A percentile compares a stretch with the other conserved stretches of the same genome.
phyloP scores from a whole-genome alignment of 2,329 filamentous ascomycete genomes.

The Alternaria rosae region DNA sequence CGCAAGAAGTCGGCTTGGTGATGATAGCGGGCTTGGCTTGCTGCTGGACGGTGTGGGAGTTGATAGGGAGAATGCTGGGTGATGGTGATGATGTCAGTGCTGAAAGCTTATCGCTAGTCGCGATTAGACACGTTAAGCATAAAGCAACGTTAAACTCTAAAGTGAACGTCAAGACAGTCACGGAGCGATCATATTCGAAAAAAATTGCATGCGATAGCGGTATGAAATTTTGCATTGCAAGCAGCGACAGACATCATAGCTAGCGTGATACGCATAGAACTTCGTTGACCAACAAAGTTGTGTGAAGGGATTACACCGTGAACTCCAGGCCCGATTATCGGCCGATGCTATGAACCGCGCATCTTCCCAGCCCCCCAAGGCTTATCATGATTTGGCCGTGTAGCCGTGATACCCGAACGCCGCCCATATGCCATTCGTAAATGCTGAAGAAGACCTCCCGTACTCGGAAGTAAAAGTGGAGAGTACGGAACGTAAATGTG shows the following conservation, averaged over 20 bases:
- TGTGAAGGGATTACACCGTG: background rate
- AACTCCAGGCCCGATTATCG: conserved; percentile 10
- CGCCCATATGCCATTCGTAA: conserved; percentile 38
- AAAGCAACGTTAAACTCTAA: conserved; percentile 27
- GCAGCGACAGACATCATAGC: background rate
- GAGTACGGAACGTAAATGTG: background rate
- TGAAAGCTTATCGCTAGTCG: conserved; percentile 15
- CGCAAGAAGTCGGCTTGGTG: conserved; percentile 3
- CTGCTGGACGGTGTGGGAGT: background rate
- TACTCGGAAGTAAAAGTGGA: conserved; percentile 3
- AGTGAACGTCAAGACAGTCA: background rate
- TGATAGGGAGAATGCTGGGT: background rate
- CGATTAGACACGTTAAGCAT: conserved; percentile 19
- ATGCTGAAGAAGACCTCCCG: conserved; percentile 23
- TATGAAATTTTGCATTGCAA: background rate
- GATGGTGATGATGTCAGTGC: conserved; percentile 14
- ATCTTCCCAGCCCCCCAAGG: background rate
- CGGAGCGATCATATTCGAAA: background rate
- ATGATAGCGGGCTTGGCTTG: background rate
- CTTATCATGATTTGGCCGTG: background rate
- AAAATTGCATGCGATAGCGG: background rate
- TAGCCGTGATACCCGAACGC: conserved; percentile 28
- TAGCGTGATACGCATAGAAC: background rate
- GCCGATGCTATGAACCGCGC: conserved; percentile 7
- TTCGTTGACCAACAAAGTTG: background rate